Base-by-base conservation (phyloP, 164 flowering plant genomes). In the Warburgia ugandensis region DNA sequence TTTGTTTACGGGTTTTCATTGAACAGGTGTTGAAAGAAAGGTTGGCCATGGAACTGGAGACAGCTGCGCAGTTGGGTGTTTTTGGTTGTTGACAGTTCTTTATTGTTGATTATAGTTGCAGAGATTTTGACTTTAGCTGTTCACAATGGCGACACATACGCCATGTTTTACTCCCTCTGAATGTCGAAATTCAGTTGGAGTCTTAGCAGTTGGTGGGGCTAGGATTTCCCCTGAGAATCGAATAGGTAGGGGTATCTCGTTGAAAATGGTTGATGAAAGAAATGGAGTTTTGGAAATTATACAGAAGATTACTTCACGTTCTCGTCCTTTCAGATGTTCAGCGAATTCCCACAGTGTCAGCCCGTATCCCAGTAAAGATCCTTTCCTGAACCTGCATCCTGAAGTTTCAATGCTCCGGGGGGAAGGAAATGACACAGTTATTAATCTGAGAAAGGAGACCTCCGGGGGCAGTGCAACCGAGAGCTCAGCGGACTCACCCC, bases 361-460 rank as follows among this genome's bases (percentile, higher is more conserved):
- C 47, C 69, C 76, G 3, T 69, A 69, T 49, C 74, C 68, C 5
- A 76, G 56, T 38, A 80, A 73, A 54, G 96, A 85, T 66, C 79
- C 87, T 40, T 83, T 83, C 68, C 73, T 85, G 57, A 70, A 77
- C 64, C 73, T 78, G 3, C 95, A 83, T 47, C 94, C 90, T 0
- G 95, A 87, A 58, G 70, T 87, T 12, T 80, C 96, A 13, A 60
- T 92, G 88, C 95, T 92, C 26, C 73, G 96, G 70, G 92, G 76
- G 42, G 60, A 83, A 46, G 79, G 76, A 45, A 81, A 46, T 56
- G 70, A 60, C 21, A 60, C 69, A 0, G 33, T 65, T 35, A 62
- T 48, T 59, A 71, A 58, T 55, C 84, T 77, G 1, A 67, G 77
- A 58, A 78, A 79, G 66, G 87, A 83, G 40, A 71, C 35, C 30